phyloP scores from a whole-genome alignment of 805 yeast species.

The Ogataea corticis region DNA sequence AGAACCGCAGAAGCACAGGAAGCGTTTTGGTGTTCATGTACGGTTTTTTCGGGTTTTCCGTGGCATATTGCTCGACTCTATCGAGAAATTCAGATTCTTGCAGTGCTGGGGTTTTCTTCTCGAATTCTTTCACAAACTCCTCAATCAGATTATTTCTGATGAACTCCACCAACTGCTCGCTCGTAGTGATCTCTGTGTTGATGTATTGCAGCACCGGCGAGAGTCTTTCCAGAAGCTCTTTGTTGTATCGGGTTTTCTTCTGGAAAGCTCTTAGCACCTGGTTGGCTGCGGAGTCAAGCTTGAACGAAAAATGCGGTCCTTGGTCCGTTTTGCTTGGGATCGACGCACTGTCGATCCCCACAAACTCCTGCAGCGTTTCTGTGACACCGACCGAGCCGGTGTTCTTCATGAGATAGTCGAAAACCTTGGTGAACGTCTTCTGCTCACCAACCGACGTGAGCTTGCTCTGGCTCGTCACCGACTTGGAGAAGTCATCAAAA shows the following conservation, averaged over 20 bases:
- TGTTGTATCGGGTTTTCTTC: constrained; percentile 11
- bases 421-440: constrained; percentile 33
- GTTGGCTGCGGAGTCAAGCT: constrained; percentile 4
- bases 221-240: constrained; percentile 14
- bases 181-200: constrained; percentile 19
- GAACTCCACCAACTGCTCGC: constrained; percentile 24
- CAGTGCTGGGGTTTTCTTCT: constrained; percentile 1
- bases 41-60: constrained; percentile 24
- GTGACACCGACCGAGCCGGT: constrained; percentile 26
- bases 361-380: constrained; percentile 27
- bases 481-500: constrained; percentile 28
- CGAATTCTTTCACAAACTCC: constrained; percentile 12
- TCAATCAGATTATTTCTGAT: constrained; percentile 22
- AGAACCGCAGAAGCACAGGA: constrained; percentile 29
- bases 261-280: constrained; percentile 10
- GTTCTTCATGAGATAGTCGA: constrained; percentile 29
- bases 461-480: constrained; percentile 19
- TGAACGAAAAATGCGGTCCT: constrained; percentile 4
- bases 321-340: not conserved
- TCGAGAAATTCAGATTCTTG: not conserved
- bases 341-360: constrained; percentile 16
- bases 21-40: constrained; percentile 24
- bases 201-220: constrained; percentile 26
- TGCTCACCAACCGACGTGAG: constrained; percentile 34
- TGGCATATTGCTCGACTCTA: constrained; percentile 8